These are phyloP conservation scores for Rhodotorula paludigena DNA, from an alignment of 768 basidiomycete species.

Conservation along the genomic window DNA sequence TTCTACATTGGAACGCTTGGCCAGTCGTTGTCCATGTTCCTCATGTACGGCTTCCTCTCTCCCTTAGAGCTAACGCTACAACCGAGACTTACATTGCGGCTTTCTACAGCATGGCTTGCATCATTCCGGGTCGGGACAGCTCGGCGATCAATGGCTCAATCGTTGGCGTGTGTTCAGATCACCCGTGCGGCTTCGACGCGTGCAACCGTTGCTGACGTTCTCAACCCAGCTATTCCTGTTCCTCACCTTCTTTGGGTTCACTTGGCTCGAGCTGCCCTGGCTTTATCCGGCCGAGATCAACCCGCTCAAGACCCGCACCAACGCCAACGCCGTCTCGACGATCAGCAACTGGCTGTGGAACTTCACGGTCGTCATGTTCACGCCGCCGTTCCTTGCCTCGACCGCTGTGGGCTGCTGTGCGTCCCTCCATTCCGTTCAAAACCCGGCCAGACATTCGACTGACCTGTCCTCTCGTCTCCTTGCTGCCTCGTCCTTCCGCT, in stretches of 20 bases:
- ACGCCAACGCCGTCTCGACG: slow-evolving; percentile 50
- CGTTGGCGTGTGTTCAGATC: slow-evolving; percentile 46
- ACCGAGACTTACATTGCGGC: no score
- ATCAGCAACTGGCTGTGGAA: slow-evolving; percentile 48
- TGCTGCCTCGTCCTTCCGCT: no score
- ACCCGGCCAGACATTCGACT: slow-evolving; percentile 22
- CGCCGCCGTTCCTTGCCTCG: slow-evolving; percentile 16
- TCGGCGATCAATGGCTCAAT: slow-evolving; percentile 47
- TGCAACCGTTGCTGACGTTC: slow-evolving; percentile 51
- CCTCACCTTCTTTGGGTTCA: slow-evolving; percentile 66
- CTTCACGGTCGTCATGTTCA: slow-evolving; percentile 12
- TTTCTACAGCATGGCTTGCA: no score
- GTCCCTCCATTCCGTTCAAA: background rate
- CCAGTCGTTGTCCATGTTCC: slow-evolving; percentile 47
- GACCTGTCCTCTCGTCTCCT: no score
- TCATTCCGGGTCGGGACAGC: slow-evolving; percentile 31
- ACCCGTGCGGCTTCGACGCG: no score
- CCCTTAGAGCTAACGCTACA: no score
- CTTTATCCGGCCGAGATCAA: slow-evolving; percentile 57
- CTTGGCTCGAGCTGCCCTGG: slow-evolving; percentile 70
- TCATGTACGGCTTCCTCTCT: slow-evolving; percentile 1
- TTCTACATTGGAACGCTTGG: slow-evolving; percentile 47
- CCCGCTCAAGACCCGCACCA: slow-evolving; percentile 50
- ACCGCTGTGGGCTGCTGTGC: background rate
- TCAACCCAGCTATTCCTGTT: slow-evolving; percentile 61